Percentiles rank a stretch among this genome's conserved stretches.
Evolutionary conservation across 495 filamentous ascomycete genomes (phyloP).

Genomic region (Cercophora newfieldiana): DNA sequence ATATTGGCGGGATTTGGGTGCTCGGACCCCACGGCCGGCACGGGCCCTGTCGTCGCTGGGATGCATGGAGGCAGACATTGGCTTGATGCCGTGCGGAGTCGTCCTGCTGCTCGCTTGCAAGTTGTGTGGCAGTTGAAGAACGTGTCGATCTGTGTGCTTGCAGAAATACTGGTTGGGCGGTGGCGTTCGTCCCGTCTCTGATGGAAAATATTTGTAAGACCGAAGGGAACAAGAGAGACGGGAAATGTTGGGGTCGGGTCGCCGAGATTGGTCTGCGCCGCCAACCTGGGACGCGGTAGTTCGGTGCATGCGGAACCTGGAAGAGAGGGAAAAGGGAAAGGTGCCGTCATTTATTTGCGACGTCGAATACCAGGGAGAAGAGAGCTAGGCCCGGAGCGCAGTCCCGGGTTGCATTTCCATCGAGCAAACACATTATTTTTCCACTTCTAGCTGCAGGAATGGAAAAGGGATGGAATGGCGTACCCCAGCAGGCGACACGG

Average conservation of each 20-base stretch:
- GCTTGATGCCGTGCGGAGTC: too few relatives aligned
- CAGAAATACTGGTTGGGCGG: not conserved
- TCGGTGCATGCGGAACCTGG: not conserved
- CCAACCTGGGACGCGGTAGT: not conserved
- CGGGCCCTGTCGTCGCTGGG: too few relatives aligned
- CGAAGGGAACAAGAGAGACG: not conserved
- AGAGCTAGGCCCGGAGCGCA: not conserved
- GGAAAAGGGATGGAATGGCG: too few relatives aligned
- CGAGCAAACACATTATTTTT: not conserved
- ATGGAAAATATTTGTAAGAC: not conserved
- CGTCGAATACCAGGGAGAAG: not conserved
- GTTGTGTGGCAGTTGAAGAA: not conserved
- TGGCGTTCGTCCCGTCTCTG: not conserved
- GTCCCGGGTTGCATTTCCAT: not conserved
- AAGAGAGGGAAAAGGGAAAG: not conserved
- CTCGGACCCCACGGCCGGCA: too few relatives aligned
- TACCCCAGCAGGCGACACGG: too few relatives aligned
- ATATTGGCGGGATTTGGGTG: not conserved
- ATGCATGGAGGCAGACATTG: too few relatives aligned
- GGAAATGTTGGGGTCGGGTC: not conserved
- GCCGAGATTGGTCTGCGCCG: conserved; percentile 6
- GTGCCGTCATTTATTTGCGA: not conserved
- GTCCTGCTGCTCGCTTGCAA: too few relatives aligned
- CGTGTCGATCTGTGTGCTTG: not conserved
- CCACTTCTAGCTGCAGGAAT: too few relatives aligned